Percentiles rank a stretch among this genome's conserved stretches.
Conservation (phyloP, 192 early-diverging fungal species). For the Linnemannia schmuckeri region DNA sequence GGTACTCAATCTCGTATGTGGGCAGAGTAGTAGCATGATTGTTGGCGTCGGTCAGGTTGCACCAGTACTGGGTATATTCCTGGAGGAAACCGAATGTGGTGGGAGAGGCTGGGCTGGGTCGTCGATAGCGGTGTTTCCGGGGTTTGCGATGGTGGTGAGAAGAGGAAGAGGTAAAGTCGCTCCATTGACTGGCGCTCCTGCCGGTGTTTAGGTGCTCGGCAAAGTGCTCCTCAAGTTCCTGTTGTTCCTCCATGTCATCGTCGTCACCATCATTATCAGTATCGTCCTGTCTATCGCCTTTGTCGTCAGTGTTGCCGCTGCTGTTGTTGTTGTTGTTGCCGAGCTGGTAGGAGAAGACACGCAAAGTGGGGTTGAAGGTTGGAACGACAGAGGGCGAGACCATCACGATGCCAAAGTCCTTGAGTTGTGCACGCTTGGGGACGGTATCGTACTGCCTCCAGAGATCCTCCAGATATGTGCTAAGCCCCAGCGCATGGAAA, state of each 20-base stretch:
- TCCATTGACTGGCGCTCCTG: too few species aligned
- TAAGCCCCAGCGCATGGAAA: constrained; percentile 3
- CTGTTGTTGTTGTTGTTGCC: neutral
- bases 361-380: constrained; percentile 64
- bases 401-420: constrained; percentile 45
- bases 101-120: neutral
- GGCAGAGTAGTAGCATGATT: neutral
- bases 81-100: constrained; percentile 50
- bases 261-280: neutral
- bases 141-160: neutral
- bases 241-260: neutral
- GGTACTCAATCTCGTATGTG: constrained; percentile 60
- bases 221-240: constrained; percentile 15
- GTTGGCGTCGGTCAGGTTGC: constrained; percentile 60
- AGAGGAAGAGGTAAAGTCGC: too few species aligned
- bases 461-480: constrained; percentile 36
- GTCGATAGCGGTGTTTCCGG: neutral
- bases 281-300: neutral
- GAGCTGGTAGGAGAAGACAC: constrained; percentile 64
- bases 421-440: constrained; percentile 3
- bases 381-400: constrained; percentile 73
- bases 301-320: neutral
- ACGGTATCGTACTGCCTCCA: constrained; percentile 47
- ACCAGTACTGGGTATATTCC: constrained; percentile 58
- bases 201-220: too few species aligned